A percentile compares a stretch with the other conserved stretches of the same genome.
Evolutionary conservation across 2,329 filamentous ascomycete genomes (phyloP).

Genomic region (Aotearoamyces nothofagi): DNA sequence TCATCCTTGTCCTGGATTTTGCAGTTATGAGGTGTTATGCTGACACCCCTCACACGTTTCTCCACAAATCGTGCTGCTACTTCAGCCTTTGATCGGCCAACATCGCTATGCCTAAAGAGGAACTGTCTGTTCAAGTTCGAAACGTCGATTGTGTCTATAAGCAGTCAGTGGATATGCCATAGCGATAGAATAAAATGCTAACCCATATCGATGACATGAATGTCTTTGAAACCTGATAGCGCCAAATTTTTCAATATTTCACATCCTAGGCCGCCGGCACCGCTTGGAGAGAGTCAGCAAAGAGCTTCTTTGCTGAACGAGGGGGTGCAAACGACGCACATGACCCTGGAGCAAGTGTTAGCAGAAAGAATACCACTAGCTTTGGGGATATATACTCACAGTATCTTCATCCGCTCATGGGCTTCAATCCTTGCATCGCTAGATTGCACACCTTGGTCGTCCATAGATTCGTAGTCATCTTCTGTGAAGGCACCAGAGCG

Average conservation of each 20-base stretch:
- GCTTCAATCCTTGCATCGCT: constrained; percentile 3
- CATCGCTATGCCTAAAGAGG: constrained; percentile 80
- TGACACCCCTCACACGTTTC: constrained; percentile 75
- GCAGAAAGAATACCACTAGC: no score
- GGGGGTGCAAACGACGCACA: constrained; percentile 14
- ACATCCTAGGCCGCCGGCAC: constrained; percentile 85
- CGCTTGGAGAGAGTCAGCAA: constrained; percentile 35
- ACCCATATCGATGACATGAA: constrained; percentile 99
- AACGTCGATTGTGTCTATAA: constrained; percentile 85
- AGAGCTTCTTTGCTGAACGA: not conserved
- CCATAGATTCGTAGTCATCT: constrained; percentile 23
- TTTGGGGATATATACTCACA: constrained; percentile 37
- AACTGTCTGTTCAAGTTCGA: constrained; percentile 97
- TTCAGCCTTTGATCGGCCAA: constrained; percentile 86
- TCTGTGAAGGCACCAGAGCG: constrained; percentile 72
- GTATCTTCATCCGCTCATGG: constrained; percentile 45
- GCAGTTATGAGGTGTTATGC: constrained; percentile 85
- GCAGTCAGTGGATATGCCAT: constrained; percentile 4
- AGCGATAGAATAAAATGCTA: constrained; percentile 15
- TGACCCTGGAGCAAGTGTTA: constrained; percentile 11
- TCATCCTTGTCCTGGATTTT: constrained; percentile 96
- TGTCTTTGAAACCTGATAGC: constrained; percentile 87
- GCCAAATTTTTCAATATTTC: constrained; percentile 95
- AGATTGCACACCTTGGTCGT: constrained; percentile 1
- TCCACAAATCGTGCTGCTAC: constrained; percentile 87